A percentile compares a stretch with the other conserved stretches of the same genome.
phyloP scores from a whole-genome alignment of 352 stramenopile species.

The Pythium insidiosum region DNA sequence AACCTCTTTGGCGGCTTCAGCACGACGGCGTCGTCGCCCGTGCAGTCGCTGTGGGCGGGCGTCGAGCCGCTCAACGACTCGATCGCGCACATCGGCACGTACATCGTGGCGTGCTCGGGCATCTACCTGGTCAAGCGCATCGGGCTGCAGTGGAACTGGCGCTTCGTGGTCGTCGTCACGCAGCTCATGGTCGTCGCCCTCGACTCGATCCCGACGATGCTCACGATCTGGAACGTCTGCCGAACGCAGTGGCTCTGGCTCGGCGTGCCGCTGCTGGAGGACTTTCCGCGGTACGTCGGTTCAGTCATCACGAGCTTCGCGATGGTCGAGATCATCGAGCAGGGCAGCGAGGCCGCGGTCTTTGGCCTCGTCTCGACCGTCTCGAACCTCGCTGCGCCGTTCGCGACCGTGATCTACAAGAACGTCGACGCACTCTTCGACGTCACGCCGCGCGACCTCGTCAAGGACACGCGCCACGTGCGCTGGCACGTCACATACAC shows the following conservation, averaged over 20 bases:
- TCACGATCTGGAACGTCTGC: constrained; percentile 62
- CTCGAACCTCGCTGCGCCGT: constrained; percentile 34
- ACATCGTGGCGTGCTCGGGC: constrained; percentile 24
- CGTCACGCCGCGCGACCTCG: constrained; percentile 20
- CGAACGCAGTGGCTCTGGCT: constrained; percentile 67
- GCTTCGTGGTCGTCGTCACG: constrained; percentile 23
- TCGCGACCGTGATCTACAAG: constrained; percentile 50
- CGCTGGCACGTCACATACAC: constrained; percentile 40
- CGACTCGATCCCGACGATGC: constrained; percentile 36
- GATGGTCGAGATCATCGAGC: constrained; percentile 38
- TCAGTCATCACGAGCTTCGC: constrained; percentile 39
- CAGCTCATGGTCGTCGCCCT: constrained; percentile 35
- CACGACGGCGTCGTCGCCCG: constrained; percentile 32
- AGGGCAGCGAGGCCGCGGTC: constrained; percentile 39
- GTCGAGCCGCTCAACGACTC: constrained; percentile 53
- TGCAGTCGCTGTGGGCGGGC: constrained; percentile 40
- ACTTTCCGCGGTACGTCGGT: constrained; percentile 34
- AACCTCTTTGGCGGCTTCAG: constrained; percentile 31
- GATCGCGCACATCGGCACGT: constrained; percentile 36
- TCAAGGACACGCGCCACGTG: constrained; percentile 18
- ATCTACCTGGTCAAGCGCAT: constrained; percentile 34
- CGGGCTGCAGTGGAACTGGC: constrained; percentile 54
- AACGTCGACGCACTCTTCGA: constrained; percentile 43
- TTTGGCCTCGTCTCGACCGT: constrained; percentile 39
- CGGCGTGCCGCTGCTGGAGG: constrained; percentile 40